Percentiles rank a stretch among this genome's conserved stretches.
Evolutionary conservation across 139 green algal species (phyloP).

Genomic region (Zygnema circumcarinatum): DNA sequence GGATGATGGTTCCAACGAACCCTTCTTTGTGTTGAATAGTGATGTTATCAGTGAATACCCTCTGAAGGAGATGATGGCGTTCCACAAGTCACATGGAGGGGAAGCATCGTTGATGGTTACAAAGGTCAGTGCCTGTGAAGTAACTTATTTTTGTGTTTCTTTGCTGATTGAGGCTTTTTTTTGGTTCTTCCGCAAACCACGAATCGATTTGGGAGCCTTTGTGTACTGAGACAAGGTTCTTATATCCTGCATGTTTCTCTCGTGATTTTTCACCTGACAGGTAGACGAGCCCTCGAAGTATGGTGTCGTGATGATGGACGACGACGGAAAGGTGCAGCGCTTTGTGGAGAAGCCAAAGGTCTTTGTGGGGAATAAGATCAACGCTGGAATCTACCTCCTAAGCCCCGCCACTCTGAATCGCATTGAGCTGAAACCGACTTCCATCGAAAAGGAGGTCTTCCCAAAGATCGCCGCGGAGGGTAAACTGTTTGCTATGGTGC

Average conservation of each 20-base stretch:
- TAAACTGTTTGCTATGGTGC: conserved; percentile 85
- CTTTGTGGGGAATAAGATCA: conserved; percentile 99
- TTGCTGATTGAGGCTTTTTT: no score
- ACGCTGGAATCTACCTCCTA: conserved; percentile 95
- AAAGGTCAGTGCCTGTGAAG: conserved; percentile 72
- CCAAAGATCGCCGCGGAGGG: conserved; percentile 85
- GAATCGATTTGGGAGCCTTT: no score
- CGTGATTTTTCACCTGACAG: no score
- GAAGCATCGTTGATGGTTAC: conserved; percentile 96
- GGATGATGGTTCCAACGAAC: conserved; percentile 79
- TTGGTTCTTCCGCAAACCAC: no score
- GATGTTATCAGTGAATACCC: conserved; percentile 98
- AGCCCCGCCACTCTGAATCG: conserved; percentile 83
- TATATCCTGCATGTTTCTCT: no score
- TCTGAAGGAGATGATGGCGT: conserved; percentile 84
- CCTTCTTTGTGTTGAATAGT: conserved; percentile 98
- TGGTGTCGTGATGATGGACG: conserved; percentile 90
- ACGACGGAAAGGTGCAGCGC: conserved; percentile 78
- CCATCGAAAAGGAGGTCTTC: conserved; percentile 84
- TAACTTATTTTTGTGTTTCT: conserved; percentile 6
- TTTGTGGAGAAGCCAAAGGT: conserved; percentile 84
- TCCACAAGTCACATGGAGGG: conserved; percentile 78
- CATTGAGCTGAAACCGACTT: conserved; percentile 90
- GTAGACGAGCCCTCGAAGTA: conserved; percentile 86
- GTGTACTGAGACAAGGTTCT: no score